These are phyloP conservation scores for Monosporascus sp. DNA, from an alignment of 2,329 filamentous ascomycete genomes.

Conservation along the genomic window DNA sequence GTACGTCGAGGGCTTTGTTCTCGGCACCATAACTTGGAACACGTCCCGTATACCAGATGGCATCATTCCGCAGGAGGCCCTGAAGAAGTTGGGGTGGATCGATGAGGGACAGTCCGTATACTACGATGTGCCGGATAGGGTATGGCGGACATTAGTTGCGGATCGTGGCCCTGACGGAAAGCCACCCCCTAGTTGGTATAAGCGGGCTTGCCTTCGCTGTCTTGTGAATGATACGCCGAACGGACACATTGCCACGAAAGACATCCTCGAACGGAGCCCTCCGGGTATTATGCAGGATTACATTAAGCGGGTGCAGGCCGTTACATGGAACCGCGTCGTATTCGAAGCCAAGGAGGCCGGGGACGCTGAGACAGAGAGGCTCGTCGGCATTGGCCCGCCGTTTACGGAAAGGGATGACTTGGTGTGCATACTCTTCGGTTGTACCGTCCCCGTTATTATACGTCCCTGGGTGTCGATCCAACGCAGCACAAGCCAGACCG, in stretches of 20 bases:
- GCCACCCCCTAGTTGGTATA: slow-evolving; percentile 6
- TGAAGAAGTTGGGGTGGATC: background rate
- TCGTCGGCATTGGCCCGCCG: slow-evolving; percentile 3
- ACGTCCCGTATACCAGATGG: slow-evolving; percentile 3
- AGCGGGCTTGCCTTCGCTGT: slow-evolving; percentile 5
- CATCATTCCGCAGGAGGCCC: background rate
- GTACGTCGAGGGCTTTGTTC: background rate
- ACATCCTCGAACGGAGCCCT: slow-evolving; percentile 1
- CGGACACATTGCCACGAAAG: slow-evolving; percentile 1
- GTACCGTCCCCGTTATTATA: slow-evolving; percentile 14
- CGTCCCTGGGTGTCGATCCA: background rate
- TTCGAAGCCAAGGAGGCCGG: background rate
- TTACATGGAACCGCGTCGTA: slow-evolving; percentile 7
- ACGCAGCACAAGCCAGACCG: no score
- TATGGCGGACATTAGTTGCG: slow-evolving; percentile 12
- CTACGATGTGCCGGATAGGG: slow-evolving; percentile 6
- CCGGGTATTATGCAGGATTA: slow-evolving; percentile 4
- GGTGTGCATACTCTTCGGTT: slow-evolving; percentile 16
- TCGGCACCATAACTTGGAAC: slow-evolving; percentile 1
- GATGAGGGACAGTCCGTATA: background rate
- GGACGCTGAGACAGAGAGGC: background rate
- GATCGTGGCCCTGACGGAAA: slow-evolving; percentile 6
- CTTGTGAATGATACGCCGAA: background rate
- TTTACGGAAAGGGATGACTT: slow-evolving; percentile 5
- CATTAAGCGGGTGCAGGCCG: slow-evolving; percentile 7